Conservation (phyloP, 768 basidiomycete genomes). For the Leccinum boreale region DNA sequence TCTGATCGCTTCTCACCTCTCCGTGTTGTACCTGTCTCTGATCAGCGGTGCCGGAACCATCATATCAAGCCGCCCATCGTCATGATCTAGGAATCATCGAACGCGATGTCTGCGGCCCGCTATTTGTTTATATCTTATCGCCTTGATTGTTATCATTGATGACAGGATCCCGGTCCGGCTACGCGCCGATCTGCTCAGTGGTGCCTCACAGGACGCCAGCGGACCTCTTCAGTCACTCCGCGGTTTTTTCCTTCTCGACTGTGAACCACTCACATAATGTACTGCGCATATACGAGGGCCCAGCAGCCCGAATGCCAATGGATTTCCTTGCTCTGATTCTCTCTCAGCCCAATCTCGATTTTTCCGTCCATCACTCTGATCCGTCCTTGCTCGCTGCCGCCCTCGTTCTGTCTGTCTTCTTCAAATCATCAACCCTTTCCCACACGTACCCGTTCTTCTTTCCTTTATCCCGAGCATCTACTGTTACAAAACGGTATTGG, state of each 20-base stretch:
- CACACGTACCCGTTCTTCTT: background rate
- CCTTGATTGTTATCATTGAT: background rate
- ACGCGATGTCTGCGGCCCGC: background rate
- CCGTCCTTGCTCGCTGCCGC: background rate
- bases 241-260: background rate
- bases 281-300: background rate
- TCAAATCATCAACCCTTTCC: background rate
- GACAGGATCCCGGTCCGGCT: background rate
- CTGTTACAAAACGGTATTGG: background rate
- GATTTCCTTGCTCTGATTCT: background rate
- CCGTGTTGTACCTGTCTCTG: background rate
- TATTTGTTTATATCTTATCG: background rate
- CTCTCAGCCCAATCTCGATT: background rate
- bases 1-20: background rate
- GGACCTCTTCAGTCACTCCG: background rate
- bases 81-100: background rate
- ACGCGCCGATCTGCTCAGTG: background rate
- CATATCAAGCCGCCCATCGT: background rate
- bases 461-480: background rate
- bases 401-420: background rate
- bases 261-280: background rate
- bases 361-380: background rate
- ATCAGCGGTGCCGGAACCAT: background rate
- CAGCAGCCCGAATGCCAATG: background rate
- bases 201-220: background rate